Evolutionary conservation across 176 grass and related monocot genomes (phyloP).

Genomic region (Lolium perenne): DNA sequence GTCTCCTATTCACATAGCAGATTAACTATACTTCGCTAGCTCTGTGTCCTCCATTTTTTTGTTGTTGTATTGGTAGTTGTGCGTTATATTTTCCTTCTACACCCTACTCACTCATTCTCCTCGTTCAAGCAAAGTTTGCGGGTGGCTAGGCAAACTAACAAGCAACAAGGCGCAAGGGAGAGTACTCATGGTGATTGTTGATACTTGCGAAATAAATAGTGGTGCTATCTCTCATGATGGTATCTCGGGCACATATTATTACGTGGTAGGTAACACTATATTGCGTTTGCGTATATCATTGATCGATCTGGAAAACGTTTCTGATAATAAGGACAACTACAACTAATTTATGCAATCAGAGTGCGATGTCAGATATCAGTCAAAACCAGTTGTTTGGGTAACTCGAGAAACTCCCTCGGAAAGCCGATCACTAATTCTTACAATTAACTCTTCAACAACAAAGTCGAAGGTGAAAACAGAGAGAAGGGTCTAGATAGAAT

Average conservation of each 20-base stretch:
- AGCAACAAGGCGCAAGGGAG: background rate
- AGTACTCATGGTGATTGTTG: background rate
- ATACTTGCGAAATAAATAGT: background rate
- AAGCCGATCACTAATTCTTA: too few relatives aligned
- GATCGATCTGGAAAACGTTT: background rate
- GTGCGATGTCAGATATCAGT: background rate
- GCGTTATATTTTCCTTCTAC: background rate
- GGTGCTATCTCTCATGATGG: background rate
- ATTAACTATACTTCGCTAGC: background rate
- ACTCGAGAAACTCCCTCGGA: too few relatives aligned
- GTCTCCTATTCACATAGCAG: background rate
- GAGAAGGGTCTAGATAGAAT: too few relatives aligned
- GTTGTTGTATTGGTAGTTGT: background rate
- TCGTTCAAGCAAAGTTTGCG: background rate
- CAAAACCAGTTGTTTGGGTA: background rate
- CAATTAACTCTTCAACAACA: too few relatives aligned
- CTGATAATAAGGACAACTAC: background rate
- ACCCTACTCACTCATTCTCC: background rate
- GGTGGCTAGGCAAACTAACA: background rate
- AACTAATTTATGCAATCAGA: background rate
- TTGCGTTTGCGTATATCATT: too few relatives aligned
- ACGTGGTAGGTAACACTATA: background rate
- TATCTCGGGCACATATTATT: background rate
- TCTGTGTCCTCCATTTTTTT: background rate
- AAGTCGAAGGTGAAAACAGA: too few relatives aligned